These are phyloP conservation scores for Picea mariana DNA, from an alignment of 83 land plant genomes.

Conservation along the genomic window DNA sequence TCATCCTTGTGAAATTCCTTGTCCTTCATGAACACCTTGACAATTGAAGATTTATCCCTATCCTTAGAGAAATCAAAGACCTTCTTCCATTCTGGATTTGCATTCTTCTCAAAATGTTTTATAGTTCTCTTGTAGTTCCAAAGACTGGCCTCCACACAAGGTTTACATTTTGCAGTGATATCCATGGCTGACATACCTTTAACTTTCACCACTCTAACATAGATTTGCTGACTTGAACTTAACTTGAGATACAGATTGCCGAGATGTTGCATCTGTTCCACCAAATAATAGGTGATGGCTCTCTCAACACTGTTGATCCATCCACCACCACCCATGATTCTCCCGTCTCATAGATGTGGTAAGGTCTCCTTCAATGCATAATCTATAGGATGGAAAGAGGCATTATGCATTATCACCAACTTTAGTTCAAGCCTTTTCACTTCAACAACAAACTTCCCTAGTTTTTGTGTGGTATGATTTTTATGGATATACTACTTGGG, in stretches of 20 bases:
- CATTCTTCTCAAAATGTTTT: conserved; percentile 56
- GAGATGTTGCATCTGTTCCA: conserved; percentile 74
- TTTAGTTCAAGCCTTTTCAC: conserved; percentile 30
- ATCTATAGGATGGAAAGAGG: not conserved
- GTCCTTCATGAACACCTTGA: conserved; percentile 61
- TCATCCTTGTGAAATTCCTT: conserved; percentile 69
- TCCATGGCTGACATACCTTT: conserved; percentile 71
- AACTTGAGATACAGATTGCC: too few species aligned
- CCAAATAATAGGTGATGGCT: conserved; percentile 62
- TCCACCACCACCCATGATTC: conserved; percentile 12
- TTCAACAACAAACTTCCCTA: not conserved
- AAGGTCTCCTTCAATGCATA: conserved; percentile 18
- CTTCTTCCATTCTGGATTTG: conserved; percentile 78
- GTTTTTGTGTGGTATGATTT: not conserved
- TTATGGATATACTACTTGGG: conserved; percentile 9
- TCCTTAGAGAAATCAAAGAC: conserved; percentile 78
- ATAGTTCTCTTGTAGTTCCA: conserved; percentile 72
- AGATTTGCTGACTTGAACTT: not conserved
- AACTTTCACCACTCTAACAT: conserved; percentile 79
- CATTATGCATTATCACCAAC: not conserved
- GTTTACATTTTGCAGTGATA: conserved; percentile 58
- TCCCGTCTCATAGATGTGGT: conserved; percentile 11
- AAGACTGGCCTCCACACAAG: conserved; percentile 76
- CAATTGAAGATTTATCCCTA: conserved; percentile 35
- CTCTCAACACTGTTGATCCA: conserved; percentile 25